Evolutionary conservation across 2,329 filamentous ascomycete genomes (phyloP), one percentile per base, ranked within the genome.

Genomic region (Bisporella sp.): DNA sequence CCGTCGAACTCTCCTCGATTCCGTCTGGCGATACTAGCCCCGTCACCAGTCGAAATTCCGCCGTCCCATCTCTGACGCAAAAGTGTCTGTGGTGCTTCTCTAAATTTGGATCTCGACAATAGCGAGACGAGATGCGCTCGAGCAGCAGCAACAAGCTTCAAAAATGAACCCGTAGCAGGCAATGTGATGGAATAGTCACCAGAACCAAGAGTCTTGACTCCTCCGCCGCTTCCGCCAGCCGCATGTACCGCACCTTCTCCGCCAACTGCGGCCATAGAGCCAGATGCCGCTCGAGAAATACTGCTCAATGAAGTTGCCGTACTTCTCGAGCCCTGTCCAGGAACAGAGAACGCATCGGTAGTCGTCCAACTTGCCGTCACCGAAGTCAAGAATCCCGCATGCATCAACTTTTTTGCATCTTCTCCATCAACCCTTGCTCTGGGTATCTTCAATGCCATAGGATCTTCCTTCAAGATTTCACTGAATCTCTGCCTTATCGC

Each of bases 61-160:
- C 84, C 85, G 55, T 89, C 81, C 79, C 87, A 90, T 46, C 81
- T 76, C 65, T 89, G 84, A 39, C 73, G 72, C 39, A 90, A 69
- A 57, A 81, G 68, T 39, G 71, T 69, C 65, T 85, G 75, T 1
- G 85, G 80, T 32, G 76, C 77, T 67, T 89, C 85, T 42, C 77
- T 75, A 66, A 76, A 81, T 49, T 73, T 75, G 9, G 78, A 79
- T 63, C 78, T 79, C 11, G 69, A 70, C 31, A 90, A 66, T 32
- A 87, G 68, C 5, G 71, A 70, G 1, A 81, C 65, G 0, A 90
- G 67, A 65, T 87, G 84, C 29, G 74, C 73, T 11, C 86, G 73
- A 2, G 81, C 79, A 33, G 73, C 74, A 21, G 78, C 73, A 0
- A 84, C 71, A 3, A 90, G 72, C 64, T 84, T 86, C 42, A 90